These are phyloP conservation scores for Leishmania lainsoni DNA, from an alignment of 208 protist genomes.

Conservation along the genomic window DNA sequence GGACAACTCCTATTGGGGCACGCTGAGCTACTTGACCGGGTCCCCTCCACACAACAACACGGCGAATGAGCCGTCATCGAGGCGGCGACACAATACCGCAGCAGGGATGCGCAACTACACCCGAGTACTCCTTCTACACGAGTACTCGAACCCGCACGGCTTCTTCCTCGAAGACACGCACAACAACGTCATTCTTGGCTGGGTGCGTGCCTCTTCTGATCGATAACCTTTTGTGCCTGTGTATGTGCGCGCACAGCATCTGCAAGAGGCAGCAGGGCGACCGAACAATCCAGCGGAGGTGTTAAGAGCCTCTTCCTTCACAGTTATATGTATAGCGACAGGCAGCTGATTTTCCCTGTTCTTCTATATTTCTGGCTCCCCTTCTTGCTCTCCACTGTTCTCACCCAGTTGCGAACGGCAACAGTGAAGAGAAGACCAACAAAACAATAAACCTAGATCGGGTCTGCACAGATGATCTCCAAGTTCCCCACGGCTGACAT, in stretches of 20 bases:
- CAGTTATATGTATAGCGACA: background rate
- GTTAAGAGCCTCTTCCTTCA: background rate
- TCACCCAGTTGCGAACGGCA: background rate
- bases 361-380: background rate
- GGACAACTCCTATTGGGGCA: conserved; percentile 47
- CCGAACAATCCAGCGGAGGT: no score
- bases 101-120: conserved; percentile 22
- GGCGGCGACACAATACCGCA: background rate
- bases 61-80: background rate
- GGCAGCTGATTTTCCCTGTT: background rate
- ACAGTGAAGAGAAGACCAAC: background rate
- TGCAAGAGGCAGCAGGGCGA: background rate
- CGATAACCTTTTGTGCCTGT: background rate
- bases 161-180: conserved; percentile 51
- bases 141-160: conserved; percentile 33
- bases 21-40: conserved; percentile 30
- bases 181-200: conserved; percentile 43
- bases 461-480: background rate
- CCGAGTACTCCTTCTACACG: conserved; percentile 44
- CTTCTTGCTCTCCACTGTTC: background rate
- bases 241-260: background rate
- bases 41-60: background rate
- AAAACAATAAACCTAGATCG: no score
- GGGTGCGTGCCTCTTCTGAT: conserved; percentile 35
- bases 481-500: background rate